Percentiles rank a stretch among this genome's conserved stretches.
phyloP scores from a whole-genome alignment of 2,329 filamentous ascomycete genomes.

The Colletotrichum sp. region DNA sequence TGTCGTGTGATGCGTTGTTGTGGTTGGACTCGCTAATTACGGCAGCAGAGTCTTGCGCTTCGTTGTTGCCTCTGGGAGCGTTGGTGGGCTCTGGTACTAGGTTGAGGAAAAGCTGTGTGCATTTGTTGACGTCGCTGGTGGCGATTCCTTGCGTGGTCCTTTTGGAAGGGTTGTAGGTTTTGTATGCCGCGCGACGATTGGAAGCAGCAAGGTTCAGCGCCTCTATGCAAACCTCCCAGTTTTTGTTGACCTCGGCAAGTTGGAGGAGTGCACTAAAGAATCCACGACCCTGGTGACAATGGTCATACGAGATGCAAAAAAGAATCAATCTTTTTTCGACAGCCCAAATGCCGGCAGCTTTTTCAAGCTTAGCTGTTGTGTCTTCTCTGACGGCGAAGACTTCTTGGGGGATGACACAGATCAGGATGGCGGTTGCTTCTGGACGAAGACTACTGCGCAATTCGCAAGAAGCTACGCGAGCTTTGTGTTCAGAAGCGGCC shows the following conservation, averaged over 20 bases:
- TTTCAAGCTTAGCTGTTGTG: not conserved
- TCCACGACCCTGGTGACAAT: not conserved
- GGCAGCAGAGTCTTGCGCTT: not conserved
- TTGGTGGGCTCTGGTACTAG: not conserved
- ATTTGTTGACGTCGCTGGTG: not conserved
- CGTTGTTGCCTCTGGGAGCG: not conserved
- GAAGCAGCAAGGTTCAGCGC: not conserved
- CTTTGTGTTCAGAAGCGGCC: not conserved
- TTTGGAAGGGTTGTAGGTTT: not conserved
- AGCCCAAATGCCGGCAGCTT: not conserved
- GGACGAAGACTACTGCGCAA: not conserved
- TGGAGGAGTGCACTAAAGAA: not conserved
- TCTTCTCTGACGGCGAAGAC: not conserved
- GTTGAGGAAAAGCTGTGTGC: not conserved
- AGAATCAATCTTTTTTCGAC: not conserved
- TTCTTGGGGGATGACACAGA: not conserved
- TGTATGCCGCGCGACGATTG: not conserved
- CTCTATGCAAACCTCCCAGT: not conserved
- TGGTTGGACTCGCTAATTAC: not conserved
- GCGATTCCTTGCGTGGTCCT: not conserved
- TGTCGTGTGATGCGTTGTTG: not conserved
- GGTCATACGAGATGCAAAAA: not conserved
- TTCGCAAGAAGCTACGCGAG: not conserved
- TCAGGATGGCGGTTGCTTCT: not conserved
- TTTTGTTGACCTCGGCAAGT: not conserved